phyloP scores from a whole-genome alignment of 2,329 filamentous ascomycete species.

The Knoxdaviesia capensis region DNA sequence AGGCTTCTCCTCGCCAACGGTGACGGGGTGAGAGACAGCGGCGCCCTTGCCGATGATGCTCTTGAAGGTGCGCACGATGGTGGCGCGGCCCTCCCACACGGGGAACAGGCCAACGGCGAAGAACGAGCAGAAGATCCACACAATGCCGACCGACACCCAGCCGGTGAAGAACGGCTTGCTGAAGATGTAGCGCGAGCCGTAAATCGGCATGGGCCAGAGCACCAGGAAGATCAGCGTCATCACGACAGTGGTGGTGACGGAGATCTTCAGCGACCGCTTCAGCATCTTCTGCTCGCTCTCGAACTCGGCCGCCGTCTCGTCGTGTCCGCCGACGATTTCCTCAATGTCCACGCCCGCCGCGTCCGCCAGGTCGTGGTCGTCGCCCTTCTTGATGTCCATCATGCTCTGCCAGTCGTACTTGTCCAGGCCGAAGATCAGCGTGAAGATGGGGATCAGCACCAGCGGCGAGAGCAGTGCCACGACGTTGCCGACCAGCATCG shows the following conservation, averaged over 20 bases:
- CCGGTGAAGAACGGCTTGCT: constrained; percentile 65
- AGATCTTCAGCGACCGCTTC: constrained; percentile 29
- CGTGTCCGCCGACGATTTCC: constrained; percentile 27
- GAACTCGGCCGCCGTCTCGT: constrained; percentile 15
- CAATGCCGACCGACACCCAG: constrained; percentile 56
- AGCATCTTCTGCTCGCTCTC: constrained; percentile 27
- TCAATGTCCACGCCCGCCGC: constrained; percentile 47
- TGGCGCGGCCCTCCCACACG: constrained; percentile 56
- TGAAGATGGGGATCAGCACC: constrained; percentile 58
- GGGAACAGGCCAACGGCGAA: constrained; percentile 65
- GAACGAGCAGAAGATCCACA: constrained; percentile 60
- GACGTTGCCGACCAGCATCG: constrained; percentile 78
- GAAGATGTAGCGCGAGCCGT: constrained; percentile 65
- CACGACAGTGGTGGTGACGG: constrained; percentile 13
- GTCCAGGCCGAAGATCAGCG: constrained; percentile 34
- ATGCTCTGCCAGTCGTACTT: constrained; percentile 79
- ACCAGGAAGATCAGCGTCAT: constrained; percentile 50
- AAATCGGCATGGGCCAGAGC: constrained; percentile 87
- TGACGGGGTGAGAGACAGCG: too few relatives aligned
- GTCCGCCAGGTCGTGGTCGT: constrained; percentile 53
- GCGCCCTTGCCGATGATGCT: too few relatives aligned
- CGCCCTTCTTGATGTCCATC: constrained; percentile 56
- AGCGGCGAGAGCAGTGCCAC: constrained; percentile 60
- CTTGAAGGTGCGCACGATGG: constrained; percentile 32
- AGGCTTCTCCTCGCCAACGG: too few relatives aligned